phyloP scores from a whole-genome alignment of 305 asterid species.

The Coffea humblotiana region DNA sequence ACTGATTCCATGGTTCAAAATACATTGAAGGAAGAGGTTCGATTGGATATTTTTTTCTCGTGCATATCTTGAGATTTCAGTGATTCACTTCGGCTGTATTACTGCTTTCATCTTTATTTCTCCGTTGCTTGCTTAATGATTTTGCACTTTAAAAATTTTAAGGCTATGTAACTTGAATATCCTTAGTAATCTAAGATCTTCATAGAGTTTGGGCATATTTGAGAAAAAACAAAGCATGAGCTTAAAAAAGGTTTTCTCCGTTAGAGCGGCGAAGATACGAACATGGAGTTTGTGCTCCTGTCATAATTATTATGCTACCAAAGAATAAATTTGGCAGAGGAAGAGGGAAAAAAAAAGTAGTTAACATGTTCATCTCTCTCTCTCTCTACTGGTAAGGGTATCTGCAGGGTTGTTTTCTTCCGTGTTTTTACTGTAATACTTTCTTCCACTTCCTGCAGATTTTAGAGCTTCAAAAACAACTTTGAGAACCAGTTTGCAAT shows the following conservation, averaged over 20 bases:
- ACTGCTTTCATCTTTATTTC: neutral
- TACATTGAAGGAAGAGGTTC: conserved; percentile 62
- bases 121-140: neutral
- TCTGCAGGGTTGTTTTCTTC: neutral
- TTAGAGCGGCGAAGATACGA: neutral
- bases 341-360: neutral
- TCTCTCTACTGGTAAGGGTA: neutral
- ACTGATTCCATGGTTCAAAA: conserved; percentile 37
- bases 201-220: neutral
- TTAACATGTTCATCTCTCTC: no score
- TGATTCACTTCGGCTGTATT: neutral
- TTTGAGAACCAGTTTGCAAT: conserved; percentile 51
- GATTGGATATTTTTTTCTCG: neutral
- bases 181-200: neutral
- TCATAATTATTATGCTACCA: neutral
- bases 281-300: neutral
- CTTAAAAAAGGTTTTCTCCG: neutral
- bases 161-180: neutral
- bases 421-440: neutral
- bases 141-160: neutral
- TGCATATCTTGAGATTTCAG: neutral
- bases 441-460: conserved; percentile 38
- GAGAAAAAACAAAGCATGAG: neutral
- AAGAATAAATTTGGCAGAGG: neutral
- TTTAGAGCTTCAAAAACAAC: conserved; percentile 54